Evolutionary conservation across 768 basidiomycete genomes (phyloP).

Genomic region (Psilocybe cubensis): DNA sequence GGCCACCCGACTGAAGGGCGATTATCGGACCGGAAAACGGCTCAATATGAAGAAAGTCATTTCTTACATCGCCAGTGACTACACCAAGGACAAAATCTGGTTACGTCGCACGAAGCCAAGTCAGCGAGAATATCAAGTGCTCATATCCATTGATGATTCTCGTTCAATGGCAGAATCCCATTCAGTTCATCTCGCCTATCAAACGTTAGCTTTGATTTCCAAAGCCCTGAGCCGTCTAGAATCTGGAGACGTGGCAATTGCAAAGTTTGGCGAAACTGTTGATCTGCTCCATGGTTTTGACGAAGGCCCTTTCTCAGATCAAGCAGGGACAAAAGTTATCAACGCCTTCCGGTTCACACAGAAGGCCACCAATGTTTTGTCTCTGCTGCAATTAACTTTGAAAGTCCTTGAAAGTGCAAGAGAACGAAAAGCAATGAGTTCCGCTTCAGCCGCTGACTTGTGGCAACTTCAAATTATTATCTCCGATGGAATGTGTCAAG

Average conservation of each 20-base stretch:
- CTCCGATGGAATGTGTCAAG: slow-evolving; percentile 98
- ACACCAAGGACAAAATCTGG: slow-evolving; percentile 99
- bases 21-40: slow-evolving; percentile 96
- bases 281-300: slow-evolving; percentile 90
- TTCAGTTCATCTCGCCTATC: slow-evolving; percentile 91
- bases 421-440: slow-evolving; percentile 61
- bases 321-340: slow-evolving; percentile 80
- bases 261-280: slow-evolving; percentile 86
- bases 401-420: slow-evolving; percentile 76
- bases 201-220: slow-evolving; percentile 90
- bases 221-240: slow-evolving; percentile 91
- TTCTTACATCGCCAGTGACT: slow-evolving; percentile 96
- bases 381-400: slow-evolving; percentile 81
- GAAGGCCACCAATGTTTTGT: slow-evolving; percentile 83
- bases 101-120: slow-evolving; percentile 92
- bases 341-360: slow-evolving; percentile 90
- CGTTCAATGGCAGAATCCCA: slow-evolving; percentile 95
- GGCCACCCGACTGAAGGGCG: slow-evolving; percentile 92
- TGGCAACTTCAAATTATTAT: slow-evolving; percentile 99
- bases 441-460: slow-evolving; percentile 74
- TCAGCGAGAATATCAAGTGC: slow-evolving; percentile 93
- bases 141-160: slow-evolving; percentile 95
- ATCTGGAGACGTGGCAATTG: slow-evolving; percentile 92
- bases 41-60: slow-evolving; percentile 99
- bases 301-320: slow-evolving; percentile 79